These are phyloP conservation scores for Clavispora phyllophila DNA, from an alignment of 805 yeast species.

Conservation along the genomic window DNA sequence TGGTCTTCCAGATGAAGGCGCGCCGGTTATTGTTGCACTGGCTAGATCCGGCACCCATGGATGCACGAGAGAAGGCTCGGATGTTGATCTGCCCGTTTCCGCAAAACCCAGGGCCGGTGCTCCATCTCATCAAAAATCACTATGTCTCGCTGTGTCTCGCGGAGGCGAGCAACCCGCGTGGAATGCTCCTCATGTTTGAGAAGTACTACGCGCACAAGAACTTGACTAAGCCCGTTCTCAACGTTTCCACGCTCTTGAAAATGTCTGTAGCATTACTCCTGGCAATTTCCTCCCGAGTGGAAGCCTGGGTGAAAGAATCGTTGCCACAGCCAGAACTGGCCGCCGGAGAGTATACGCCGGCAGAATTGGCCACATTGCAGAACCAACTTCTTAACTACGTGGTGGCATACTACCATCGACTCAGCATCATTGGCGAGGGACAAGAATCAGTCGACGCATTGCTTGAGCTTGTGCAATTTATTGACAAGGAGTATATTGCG, in stretches of 20 bases:
- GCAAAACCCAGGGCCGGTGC: conserved; percentile 9
- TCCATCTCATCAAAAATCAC: conserved; percentile 2
- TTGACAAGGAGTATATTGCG: conserved; percentile 6
- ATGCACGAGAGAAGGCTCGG: conserved; percentile 14
- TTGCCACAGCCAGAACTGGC: neutral
- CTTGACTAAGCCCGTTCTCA: conserved; percentile 1
- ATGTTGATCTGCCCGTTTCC: conserved; percentile 22
- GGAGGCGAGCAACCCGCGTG: conserved; percentile 2
- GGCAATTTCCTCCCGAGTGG: neutral
- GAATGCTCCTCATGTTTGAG: conserved; percentile 1
- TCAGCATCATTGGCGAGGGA: conserved; percentile 6
- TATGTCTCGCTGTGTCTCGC: conserved; percentile 1
- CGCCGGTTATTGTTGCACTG: conserved; percentile 19
- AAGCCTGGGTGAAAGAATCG: neutral
- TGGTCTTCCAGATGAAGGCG: conserved; percentile 16
- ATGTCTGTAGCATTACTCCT: conserved; percentile 5
- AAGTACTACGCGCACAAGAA: conserved; percentile 5
- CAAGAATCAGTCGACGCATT: conserved; percentile 8
- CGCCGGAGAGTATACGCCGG: neutral
- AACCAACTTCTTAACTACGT: conserved; percentile 3
- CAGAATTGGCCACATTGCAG: neutral
- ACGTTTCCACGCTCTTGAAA: conserved; percentile 5
- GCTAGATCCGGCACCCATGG: conserved; percentile 27
- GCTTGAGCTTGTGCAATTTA: conserved; percentile 3
- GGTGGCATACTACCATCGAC: conserved; percentile 6